Evolutionary conservation across 768 basidiomycete species (phyloP), one percentile per base, ranked within the genome.

Genomic region (Paxillus rubicundulus): DNA sequence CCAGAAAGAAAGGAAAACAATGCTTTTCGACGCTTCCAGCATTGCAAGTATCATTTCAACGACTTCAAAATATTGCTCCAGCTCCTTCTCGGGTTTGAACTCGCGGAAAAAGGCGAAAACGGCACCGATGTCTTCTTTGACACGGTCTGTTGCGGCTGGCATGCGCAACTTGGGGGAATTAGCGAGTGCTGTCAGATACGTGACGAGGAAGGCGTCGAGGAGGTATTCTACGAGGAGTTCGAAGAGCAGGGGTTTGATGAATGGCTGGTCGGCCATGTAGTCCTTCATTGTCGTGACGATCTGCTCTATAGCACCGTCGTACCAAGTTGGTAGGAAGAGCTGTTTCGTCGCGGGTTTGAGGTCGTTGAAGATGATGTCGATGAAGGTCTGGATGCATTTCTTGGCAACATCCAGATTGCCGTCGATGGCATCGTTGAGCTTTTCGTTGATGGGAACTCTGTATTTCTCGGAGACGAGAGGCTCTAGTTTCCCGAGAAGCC

Each of bases 351-450:
- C 95, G 1, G 88, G 84, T 67, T 87, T 91, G 59, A 98, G 73
- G 67, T 98, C 97, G 69, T 97, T 90, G 77, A 97, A 93, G 61
- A 98, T 86, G 62, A 96, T 84, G 61, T 91, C 89, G 63, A 99
- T 94, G 52, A 99, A 82, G 0, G 89, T 88, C 61, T 96, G 90
- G 18, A 89, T 93, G 76, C 95, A 98, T 68, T 91, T 92, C 77
- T 98, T 98, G 47, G 95, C 95, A 36, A 98, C 92, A 70, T 99
- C 97, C 56, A 98, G 82, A 70, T 95, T 98, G 3, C 97, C 97
- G 66, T 99, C 96, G 59, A 98, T 98, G 32, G 95, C 94, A 57
- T 96, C 89, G 74, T 97, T 98, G 47, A 98, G 76, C 40, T 85
- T 81, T 62, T 93, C 92, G 59, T 82, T 85, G 62, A 98, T 96